Evolutionary conservation across 2,329 filamentous ascomycete genomes (phyloP).

Genomic region (Albophoma yamanashiensis): DNA sequence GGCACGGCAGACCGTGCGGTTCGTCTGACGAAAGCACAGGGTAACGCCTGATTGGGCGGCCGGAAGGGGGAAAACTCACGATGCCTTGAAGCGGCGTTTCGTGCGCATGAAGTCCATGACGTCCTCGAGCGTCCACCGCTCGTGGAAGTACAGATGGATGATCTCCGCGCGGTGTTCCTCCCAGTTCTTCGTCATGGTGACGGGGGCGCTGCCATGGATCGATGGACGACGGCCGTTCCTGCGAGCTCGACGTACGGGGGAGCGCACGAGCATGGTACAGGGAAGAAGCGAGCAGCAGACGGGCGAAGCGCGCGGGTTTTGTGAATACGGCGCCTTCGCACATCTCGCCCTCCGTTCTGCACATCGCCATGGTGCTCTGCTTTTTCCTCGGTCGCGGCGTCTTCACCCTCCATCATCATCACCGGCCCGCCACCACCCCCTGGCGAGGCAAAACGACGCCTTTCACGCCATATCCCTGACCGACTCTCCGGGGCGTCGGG

Average conservation of each 20-base stretch:
- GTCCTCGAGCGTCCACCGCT: constrained; percentile 27
- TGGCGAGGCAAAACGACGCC: background rate
- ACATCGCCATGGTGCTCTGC: background rate
- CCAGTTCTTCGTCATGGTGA: constrained; percentile 18
- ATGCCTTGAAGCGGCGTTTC: background rate
- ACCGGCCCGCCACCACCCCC: no score
- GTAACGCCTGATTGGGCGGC: background rate
- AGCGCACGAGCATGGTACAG: background rate
- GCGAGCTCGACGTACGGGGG: background rate
- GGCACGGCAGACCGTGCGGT: background rate
- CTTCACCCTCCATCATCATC: background rate
- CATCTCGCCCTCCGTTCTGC: background rate
- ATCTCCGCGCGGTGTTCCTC: constrained; percentile 23
- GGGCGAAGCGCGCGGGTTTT: background rate
- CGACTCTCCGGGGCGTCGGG: background rate
- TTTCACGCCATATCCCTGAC: background rate
- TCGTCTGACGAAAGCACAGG: background rate
- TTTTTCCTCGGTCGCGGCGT: background rate
- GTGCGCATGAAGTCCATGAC: constrained; percentile 28
- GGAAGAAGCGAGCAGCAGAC: background rate
- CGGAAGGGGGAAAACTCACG: background rate
- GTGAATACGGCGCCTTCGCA: background rate
- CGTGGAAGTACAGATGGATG: constrained; percentile 27
- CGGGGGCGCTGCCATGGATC: background rate
- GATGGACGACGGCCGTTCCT: background rate